Evolutionary conservation across 2,329 filamentous ascomycete species (phyloP), one percentile per base, ranked within the genome.

Genomic region (Talaromyces islandicus): DNA sequence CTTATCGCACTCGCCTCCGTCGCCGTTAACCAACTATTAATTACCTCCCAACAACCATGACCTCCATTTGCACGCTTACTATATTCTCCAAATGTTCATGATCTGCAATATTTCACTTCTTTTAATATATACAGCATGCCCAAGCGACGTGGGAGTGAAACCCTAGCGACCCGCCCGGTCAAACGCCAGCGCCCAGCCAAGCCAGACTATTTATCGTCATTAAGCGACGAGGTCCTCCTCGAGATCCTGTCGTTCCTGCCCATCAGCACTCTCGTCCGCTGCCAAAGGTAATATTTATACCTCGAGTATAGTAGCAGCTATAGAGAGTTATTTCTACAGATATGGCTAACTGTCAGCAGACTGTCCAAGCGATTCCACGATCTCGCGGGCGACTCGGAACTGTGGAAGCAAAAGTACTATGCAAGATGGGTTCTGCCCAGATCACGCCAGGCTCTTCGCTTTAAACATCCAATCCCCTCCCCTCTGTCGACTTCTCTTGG

Each of bases 401-500:
- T 97, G 60, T 99, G 94, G 94, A 94, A 93, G 73, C 83, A 84
- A 14, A 85, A 91, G 55, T 99, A 96, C 76, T 96, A 95, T 75
- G 82, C 86, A 27, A 87, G 89, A 63, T 97, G 96, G 74, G 90
- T 97, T 30, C 83, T 90, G 38, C 92, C 91, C 43, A 85, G 92
- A 69, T 89, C 89, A 38, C 83, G 89, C 65, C 85, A 89, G 60
- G 86, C 93, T 59, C 89, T 90, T 0, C 88, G 88, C 24, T 83
- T 88, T 35, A 82, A 77, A 67, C 77, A 78, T 41, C 65, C 73
- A 2, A 71, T 65, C 43, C 62, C 72, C 7, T 66, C 68, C 14
- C 70, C 73, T 24, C 56, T 54, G 17, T 68, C 75, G 30, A 68
- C 80, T 9, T 73, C 25, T n/a, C n/a, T n/a, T n/a, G n/a, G n/a